Percentiles rank a stretch among this genome's conserved stretches.
Conservation (phyloP, 176 grass and related monocot species). For the Elymus sibiricus region DNA sequence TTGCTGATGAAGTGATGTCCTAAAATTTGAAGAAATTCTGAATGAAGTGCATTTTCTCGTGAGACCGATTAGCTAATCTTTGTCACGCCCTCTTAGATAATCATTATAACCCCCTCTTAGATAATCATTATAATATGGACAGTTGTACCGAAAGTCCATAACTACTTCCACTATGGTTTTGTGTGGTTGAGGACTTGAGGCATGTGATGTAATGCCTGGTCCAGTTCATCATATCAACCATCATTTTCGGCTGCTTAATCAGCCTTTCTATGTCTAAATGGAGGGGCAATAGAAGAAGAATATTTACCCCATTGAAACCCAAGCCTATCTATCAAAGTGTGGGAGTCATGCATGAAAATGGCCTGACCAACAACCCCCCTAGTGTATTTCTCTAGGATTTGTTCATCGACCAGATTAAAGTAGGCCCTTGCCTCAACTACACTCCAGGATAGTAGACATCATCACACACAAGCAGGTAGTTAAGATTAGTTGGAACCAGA, state of each 20-base stretch:
- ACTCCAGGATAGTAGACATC: conserved; percentile 20
- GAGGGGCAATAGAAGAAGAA: conserved; percentile 27
- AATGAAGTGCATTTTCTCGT: neutral
- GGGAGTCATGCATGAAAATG: conserved; percentile 12
- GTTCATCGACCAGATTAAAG: conserved; percentile 45
- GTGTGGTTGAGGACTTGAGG: neutral
- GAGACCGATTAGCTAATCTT: neutral
- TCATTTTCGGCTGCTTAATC: conserved; percentile 18
- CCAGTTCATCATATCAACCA: conserved; percentile 28
- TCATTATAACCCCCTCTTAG: neutral
- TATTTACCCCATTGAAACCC: neutral
- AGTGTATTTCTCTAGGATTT: conserved; percentile 24
- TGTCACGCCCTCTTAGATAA: neutral
- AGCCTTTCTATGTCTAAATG: neutral
- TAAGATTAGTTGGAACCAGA: conserved; percentile 25
- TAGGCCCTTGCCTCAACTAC: conserved; percentile 17
- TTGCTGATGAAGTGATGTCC: neutral
- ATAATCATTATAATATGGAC: neutral
- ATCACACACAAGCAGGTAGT: conserved; percentile 28
- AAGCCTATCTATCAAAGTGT: neutral
- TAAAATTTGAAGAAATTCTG: conserved; percentile 4
- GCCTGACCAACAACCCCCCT: conserved; percentile 3
- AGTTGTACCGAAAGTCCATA: conserved; percentile 9
- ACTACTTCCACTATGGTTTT: conserved; percentile 18
- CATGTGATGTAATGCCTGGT: neutral